Base-by-base conservation (phyloP, 163 green algal genomes). In the Scenedesmus sp. region DNA sequence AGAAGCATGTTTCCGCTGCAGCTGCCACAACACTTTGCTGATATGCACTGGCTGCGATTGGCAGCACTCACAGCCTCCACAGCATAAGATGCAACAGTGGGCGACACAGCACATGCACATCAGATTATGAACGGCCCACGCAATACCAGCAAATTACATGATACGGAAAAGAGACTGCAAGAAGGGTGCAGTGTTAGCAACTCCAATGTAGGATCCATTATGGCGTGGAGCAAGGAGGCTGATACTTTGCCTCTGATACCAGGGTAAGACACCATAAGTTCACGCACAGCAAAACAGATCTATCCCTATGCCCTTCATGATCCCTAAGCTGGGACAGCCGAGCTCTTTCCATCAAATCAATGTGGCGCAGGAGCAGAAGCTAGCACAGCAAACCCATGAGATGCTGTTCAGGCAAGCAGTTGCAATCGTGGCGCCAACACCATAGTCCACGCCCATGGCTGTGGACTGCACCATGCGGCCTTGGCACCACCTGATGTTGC, bases 271-370 rank as follows among this genome's bases (percentile, higher is more conserved):
- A 10, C 46, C 2, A 23, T 52, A 12, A 79, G 2, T 52, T 23
- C 23, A 79, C 23, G 70, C 70, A 52, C 20, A 52, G 23, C 66
- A 13, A 79, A 23, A 76, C 70, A 15, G 3, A 52, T 79, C 70
- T 52, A 23, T 52, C 23, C 52, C 5, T 18, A 77, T 52, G 5
- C 2, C 20, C 23, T 64, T 64, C 59, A 64, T 64, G 23, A 23
- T 2, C 4, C 23, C 23, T 23, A 52, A 3, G 1, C 12, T 26
- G 46, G 70, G 23, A 0, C 46, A 52, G 70, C 70, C 70, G 46
- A 79, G 23, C 70, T 79, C 66, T 34, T 46, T n/a, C 70, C 70
- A 79, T 79, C 70, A 79, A 79, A 79, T 79, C 70, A 79, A 79
- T 79, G 70, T 79, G 70, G 70, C 70, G 23, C 2, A 13, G 7